Conservation (phyloP, 345 rosid genomes). For the Brassica rapa region DNA sequence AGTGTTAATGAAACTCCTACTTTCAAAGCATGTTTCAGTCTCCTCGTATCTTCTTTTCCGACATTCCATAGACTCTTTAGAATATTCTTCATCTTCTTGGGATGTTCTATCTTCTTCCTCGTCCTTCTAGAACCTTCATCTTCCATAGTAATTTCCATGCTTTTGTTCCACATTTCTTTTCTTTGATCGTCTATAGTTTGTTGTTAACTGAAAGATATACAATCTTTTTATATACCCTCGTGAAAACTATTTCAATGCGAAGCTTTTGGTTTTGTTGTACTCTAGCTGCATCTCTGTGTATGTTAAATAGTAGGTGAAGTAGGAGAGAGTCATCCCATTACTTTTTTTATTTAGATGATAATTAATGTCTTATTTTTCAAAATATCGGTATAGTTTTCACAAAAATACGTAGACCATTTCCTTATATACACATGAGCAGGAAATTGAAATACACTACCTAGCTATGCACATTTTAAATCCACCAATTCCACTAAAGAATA, state of each 20-base stretch:
- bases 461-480: background rate
- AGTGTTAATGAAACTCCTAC: conserved; percentile 74
- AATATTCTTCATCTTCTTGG: conserved; percentile 45
- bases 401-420: background rate
- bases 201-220: conserved; percentile 12
- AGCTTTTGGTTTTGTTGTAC: background rate
- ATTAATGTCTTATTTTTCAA: background rate
- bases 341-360: background rate
- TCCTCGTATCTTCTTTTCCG: conserved; percentile 77
- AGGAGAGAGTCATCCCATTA: background rate
- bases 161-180: conserved; percentile 39
- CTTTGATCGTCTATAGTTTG: background rate
- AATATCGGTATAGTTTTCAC: background rate
- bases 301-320: conserved; percentile 24
- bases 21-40: conserved; percentile 71
- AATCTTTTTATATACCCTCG: background rate
- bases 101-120: conserved; percentile 20
- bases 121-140: conserved; percentile 9
- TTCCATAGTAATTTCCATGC: conserved; percentile 34
- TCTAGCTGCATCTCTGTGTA: background rate
- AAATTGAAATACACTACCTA: background rate
- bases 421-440: background rate
- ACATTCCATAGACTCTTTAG: conserved; percentile 48
- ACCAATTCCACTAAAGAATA: background rate
- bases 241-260: background rate